phyloP scores from a whole-genome alignment of 768 basidiomycete genomes.

The Filobasidium floriforme region DNA sequence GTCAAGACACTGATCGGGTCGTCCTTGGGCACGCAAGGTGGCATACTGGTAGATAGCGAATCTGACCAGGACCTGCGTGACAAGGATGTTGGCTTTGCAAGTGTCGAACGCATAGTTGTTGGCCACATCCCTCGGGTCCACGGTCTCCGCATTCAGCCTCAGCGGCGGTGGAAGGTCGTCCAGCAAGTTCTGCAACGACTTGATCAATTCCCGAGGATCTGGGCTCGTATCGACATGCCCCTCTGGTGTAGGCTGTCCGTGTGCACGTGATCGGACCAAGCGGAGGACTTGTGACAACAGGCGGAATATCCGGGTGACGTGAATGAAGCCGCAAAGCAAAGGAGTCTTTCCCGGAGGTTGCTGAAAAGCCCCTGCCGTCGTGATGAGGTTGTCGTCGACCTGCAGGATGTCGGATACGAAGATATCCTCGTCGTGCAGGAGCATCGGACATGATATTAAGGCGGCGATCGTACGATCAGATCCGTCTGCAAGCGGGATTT shows the following conservation, averaged over 20 bases:
- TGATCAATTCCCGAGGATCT: slow-evolving; percentile 28
- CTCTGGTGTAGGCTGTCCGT: slow-evolving; percentile 22
- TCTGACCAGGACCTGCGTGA: slow-evolving; percentile 38
- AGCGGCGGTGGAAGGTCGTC: slow-evolving; percentile 27
- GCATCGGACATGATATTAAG: slow-evolving; percentile 25
- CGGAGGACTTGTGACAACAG: slow-evolving; percentile 27
- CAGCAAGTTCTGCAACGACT: slow-evolving; percentile 26
- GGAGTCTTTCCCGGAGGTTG: slow-evolving; percentile 32
- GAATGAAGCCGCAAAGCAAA: slow-evolving; percentile 37
- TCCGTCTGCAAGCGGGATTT: slow-evolving; percentile 21
- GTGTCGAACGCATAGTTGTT: slow-evolving; percentile 27
- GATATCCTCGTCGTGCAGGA: slow-evolving; percentile 27
- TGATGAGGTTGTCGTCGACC: slow-evolving; percentile 42
- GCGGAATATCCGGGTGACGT: slow-evolving; percentile 32
- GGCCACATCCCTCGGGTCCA: slow-evolving; percentile 29
- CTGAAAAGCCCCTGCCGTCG: slow-evolving; percentile 28
- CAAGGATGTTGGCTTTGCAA: slow-evolving; percentile 38
- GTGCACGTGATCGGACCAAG: slow-evolving; percentile 32
- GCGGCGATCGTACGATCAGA: slow-evolving; percentile 30
- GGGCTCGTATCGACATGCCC: slow-evolving; percentile 32
- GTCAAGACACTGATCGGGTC: slow-evolving; percentile 28
- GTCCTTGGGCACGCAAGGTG: slow-evolving; percentile 31
- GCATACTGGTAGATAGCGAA: slow-evolving; percentile 39
- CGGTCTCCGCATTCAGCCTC: slow-evolving; percentile 31
- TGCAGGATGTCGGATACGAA: slow-evolving; percentile 28